Base-by-base conservation (phyloP, 106 monocot genomes). In the Vanilla planifolia region DNA sequence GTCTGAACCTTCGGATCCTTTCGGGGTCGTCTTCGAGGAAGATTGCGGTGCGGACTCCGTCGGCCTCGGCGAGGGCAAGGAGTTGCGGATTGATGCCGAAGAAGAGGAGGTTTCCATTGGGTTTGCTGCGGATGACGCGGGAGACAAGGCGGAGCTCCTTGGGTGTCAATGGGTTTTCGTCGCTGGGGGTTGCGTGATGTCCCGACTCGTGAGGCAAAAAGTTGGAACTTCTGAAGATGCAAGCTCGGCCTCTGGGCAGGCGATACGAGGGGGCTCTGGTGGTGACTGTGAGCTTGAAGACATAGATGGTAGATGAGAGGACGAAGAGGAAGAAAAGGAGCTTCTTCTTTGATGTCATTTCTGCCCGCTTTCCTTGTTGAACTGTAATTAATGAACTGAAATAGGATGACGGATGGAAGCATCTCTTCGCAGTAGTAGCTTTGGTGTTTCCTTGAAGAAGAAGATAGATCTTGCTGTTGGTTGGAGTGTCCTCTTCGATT, bases 81-180 rank as follows among this genome's bases (percentile, higher is more conserved):
- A 67, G 33, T 60, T 78, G 78, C 1, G 70, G 46, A 8, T 51
- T 46, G 44, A 71, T 51, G 17, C 84, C 79, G 21, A 84, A 84
- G 59, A 84, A 52, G 44, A 75, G 74, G 71, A 84, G 63, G 64
- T 79, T 84, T 44, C 84, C 64, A 29, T 70, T 71, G 19, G 79
- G 50, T 45, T 51, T 75, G 1, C 14, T 43, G 56, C 78, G 51
- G 17, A 71, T 60, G 41, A 83, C 32, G 19, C 40, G 56, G 19
- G 50, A 45, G 42, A 78, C 61, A 21, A 77, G 70, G 7, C 15
- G 42, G 47, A 51, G 29, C 59, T 85, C 80, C 60, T 85, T 85
- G 22, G 51, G 15, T 11, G 75, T 75, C 35, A 84, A 41, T 11
- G 51, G 61, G 61, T 66, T 33, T 65, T 50, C 28, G 19, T 61